Percentiles rank a stretch among this genome's conserved stretches.
Conservation (phyloP, 2,329 filamentous ascomycete genomes). For the Beauveria rudraprayagi region DNA sequence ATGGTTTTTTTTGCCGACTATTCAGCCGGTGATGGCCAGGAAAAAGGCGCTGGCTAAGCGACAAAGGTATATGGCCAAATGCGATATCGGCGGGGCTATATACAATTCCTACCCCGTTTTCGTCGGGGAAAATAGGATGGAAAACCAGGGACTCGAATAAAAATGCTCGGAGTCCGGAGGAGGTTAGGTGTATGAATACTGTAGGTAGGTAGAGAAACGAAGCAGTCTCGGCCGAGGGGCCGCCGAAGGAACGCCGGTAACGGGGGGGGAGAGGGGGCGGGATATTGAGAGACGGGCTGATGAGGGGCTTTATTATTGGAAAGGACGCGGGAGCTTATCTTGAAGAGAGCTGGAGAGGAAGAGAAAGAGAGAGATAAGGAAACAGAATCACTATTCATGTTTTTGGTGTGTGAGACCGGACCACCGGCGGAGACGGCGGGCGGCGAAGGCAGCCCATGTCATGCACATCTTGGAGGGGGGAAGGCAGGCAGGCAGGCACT, state of each 20-base stretch:
- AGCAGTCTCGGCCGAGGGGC: slow-evolving; percentile 2
- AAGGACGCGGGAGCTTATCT: neutral
- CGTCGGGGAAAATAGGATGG: slow-evolving; percentile 4
- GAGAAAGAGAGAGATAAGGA: neutral
- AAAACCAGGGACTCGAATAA: neutral
- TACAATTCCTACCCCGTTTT: neutral
- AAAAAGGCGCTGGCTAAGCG: neutral
- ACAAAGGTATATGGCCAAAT: neutral
- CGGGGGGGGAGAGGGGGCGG: neutral
- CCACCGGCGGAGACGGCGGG: neutral
- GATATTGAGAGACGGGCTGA: neutral
- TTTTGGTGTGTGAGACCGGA: neutral
- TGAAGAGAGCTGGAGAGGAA: no score
- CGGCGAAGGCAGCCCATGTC: neutral
- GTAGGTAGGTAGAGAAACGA: neutral
- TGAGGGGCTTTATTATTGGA: neutral
- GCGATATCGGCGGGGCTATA: slow-evolving; percentile 1
- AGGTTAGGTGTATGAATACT: neutral
- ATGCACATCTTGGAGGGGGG: neutral
- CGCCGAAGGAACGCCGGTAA: slow-evolving; percentile 1
- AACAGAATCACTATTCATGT: neutral
- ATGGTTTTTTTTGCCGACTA: neutral
- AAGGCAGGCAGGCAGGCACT: neutral
- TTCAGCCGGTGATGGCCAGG: neutral
- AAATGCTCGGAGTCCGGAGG: neutral